Percentiles rank a stretch among this genome's conserved stretches.
These are phyloP conservation scores for Penicillium arizonense DNA, from an alignment of 495 filamentous ascomycete species.

Conservation along the genomic window DNA sequence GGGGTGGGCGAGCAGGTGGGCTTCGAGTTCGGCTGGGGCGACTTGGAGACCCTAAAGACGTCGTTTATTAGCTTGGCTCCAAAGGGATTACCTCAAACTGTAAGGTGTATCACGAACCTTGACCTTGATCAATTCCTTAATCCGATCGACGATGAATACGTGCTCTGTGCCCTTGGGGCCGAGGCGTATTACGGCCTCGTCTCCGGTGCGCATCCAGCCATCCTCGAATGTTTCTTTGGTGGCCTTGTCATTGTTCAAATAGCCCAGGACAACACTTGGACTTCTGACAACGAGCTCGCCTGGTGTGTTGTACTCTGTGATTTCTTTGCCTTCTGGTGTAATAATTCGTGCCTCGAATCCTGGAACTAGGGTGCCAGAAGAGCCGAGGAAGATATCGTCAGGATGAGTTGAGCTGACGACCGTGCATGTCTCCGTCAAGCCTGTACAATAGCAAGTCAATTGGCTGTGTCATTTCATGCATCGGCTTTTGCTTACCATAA, in stretches of 20 bases:
- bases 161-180: slow-evolving; percentile 69
- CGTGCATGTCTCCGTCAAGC: slow-evolving; percentile 79
- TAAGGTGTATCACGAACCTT: slow-evolving; percentile 56
- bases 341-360: slow-evolving; percentile 67
- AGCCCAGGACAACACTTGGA: slow-evolving; percentile 77
- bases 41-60: slow-evolving; percentile 77
- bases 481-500: slow-evolving; percentile 58
- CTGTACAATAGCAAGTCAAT: slow-evolving; percentile 30
- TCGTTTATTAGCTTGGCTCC: background rate
- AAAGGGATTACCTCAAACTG: background rate
- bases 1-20: slow-evolving; percentile 80
- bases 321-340: slow-evolving; percentile 69
- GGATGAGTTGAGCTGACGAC: slow-evolving; percentile 66
- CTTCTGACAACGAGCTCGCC: slow-evolving; percentile 78
- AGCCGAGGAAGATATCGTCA: slow-evolving; percentile 69
- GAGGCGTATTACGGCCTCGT: slow-evolving; percentile 72
- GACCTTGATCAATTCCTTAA: slow-evolving; percentile 94
- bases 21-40: slow-evolving; percentile 87
- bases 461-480: background rate
- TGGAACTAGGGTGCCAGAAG: slow-evolving; percentile 70
- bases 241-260: slow-evolving; percentile 81
- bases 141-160: slow-evolving; percentile 78
- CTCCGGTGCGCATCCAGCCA: slow-evolving; percentile 82
- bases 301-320: slow-evolving; percentile 70
- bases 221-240: slow-evolving; percentile 77